These are phyloP conservation scores for Nicotiana noctiflora DNA, from an alignment of 257 asterid genomes.

Conservation along the genomic window DNA sequence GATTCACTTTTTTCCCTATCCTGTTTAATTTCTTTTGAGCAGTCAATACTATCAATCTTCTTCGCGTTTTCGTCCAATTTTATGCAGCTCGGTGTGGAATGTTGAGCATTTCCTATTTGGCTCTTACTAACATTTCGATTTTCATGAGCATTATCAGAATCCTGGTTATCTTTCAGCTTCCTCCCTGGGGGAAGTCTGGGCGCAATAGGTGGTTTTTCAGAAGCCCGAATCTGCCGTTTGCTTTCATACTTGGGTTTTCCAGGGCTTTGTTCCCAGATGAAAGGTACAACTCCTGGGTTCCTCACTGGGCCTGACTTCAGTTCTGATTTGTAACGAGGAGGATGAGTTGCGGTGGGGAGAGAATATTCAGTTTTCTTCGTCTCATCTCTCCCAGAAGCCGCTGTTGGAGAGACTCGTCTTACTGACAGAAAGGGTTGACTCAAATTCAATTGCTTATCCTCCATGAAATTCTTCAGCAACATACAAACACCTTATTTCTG, in stretches of 20 bases:
- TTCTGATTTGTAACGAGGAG: conserved; percentile 46
- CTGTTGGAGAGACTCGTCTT: conserved; percentile 25
- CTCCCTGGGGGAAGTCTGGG: conserved; percentile 77
- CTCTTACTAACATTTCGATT: conserved; percentile 9
- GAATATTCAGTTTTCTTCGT: conserved; percentile 14
- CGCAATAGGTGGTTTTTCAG: conserved; percentile 28
- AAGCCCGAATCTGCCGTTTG: conserved; percentile 9
- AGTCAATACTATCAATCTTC: conserved; percentile 15
- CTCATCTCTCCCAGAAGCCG: conserved; percentile 20
- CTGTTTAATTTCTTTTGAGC: not conserved
- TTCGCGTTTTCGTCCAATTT: conserved; percentile 15
- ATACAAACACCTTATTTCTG: conserved; percentile 21
- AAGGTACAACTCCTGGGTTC: conserved; percentile 70
- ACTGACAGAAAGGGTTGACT: conserved; percentile 48
- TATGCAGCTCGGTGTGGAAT: not conserved
- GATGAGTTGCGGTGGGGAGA: conserved; percentile 15
- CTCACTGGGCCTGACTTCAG: conserved; percentile 73
- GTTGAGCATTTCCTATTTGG: conserved; percentile 4
- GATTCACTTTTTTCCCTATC: conserved; percentile 22
- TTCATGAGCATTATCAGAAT: conserved; percentile 17
- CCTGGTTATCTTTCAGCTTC: conserved; percentile 24
- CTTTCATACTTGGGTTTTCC: conserved; percentile 57
- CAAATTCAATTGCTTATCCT: conserved; percentile 46
- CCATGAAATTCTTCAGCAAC: conserved; percentile 35
- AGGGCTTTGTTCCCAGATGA: conserved; percentile 68